These are phyloP conservation scores for Polysphondylium violaceum DNA, from an alignment of 78 protist genomes.

Conservation along the genomic window DNA sequence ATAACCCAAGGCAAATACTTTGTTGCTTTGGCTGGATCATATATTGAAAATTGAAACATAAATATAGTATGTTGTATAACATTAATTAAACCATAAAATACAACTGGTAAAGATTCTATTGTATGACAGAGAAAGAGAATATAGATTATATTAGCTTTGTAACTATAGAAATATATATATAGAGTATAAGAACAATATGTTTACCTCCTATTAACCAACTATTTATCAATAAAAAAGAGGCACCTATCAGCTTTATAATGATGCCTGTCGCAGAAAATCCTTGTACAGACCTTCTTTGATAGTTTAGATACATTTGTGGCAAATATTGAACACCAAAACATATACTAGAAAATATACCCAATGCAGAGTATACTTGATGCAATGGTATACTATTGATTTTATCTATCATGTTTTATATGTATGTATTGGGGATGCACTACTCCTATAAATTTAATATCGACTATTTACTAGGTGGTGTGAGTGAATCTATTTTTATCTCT, in stretches of 20 bases:
- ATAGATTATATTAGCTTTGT: not conserved
- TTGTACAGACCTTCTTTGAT: constrained; percentile 31
- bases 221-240: constrained; percentile 66
- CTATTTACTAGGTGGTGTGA: too few species aligned
- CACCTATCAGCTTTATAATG: constrained; percentile 64
- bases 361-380: constrained; percentile 31
- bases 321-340: constrained; percentile 55
- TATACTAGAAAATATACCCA: constrained; percentile 43
- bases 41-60: constrained; percentile 52
- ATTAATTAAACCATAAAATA: constrained; percentile 69
- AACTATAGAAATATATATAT: not conserved
- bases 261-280: constrained; percentile 62
- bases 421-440: too few species aligned
- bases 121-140: not conserved
- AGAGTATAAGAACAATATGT: not conserved
- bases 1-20: constrained; percentile 44
- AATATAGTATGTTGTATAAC: constrained; percentile 66
- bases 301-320: constrained; percentile 71
- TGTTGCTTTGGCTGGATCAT: not conserved
- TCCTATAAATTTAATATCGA: too few species aligned
- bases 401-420: too few species aligned
- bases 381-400: too few species aligned
- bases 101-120: constrained; percentile 38
- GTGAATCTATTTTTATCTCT: too few species aligned
- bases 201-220: constrained; percentile 68